Base-by-base conservation (phyloP, 129 eudicot species). In the Chrysanthemum seticuspe region DNA sequence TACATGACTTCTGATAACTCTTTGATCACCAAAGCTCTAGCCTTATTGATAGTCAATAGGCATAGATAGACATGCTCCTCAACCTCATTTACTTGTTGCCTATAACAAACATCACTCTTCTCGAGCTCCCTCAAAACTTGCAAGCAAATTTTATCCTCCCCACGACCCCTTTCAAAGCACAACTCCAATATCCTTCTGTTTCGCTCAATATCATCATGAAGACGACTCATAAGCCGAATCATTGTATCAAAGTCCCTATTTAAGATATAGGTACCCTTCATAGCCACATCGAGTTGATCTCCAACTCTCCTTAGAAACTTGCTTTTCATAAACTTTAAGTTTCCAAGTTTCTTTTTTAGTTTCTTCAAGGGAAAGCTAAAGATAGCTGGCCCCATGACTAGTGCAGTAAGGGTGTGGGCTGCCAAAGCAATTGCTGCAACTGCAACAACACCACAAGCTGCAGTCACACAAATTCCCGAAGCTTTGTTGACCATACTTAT, bases 11-110 rank as follows among this genome's bases (percentile, higher is more conserved):
- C 31, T 11, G 73, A 72, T 52, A 87, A 72, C 62, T 87, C 94
- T 68, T 78, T 77, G 18, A 80, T 65, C 52, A 82, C 89, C 85
- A 87, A 62, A 63, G 79, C 81, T 56, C 89, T 82, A 47, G 89
- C 87, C 54, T 83, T 51, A 79, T 85, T 87, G 65, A 82, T 87
- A 7, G 87, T 87, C 29, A 87, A 72, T 74, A 87, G 89, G 66
- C 89, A 87, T 67, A 85, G 55, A 80, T 85, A 87, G 14, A 87
- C 84, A 80, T 85, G 94, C 16, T 87, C 94, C 44, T 87, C 87
- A 47, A 87, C 83, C 79, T 87, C 94, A 48, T 80, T 84, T 5
- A 85, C 84, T 69, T 82, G 87, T 72, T 80, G 80, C 62, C 47
- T 84, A 13, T 84, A 74, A 74, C 85, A 84, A 71, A 74, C 71